Conservation (phyloP, 2,329 filamentous ascomycete genomes). For the Xylariaceae sp. region DNA sequence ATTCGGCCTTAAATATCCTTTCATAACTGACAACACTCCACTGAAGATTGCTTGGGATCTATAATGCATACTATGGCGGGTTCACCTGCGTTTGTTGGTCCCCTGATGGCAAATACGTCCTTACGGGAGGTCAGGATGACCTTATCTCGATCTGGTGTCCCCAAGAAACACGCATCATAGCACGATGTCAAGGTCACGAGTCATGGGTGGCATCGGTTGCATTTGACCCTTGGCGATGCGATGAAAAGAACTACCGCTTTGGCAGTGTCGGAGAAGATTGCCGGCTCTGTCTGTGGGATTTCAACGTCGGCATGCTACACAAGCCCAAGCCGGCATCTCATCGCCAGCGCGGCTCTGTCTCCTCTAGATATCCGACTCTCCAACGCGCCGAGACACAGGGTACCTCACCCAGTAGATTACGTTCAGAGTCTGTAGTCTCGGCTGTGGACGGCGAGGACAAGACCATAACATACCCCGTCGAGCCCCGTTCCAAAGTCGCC, state of each 20-base stretch:
- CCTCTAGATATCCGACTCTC: conserved; percentile 44
- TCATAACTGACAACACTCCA: neutral
- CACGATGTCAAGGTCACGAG: conserved; percentile 89
- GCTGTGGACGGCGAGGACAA: conserved; percentile 46
- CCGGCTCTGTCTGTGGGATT: conserved; percentile 90
- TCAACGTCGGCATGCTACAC: conserved; percentile 93
- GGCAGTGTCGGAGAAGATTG: conserved; percentile 95
- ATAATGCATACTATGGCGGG: conserved; percentile 88
- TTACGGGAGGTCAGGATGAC: conserved; percentile 95
- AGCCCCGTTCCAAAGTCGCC: conserved; percentile 77
- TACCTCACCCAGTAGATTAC: conserved; percentile 51
- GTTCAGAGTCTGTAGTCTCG: conserved; percentile 68
- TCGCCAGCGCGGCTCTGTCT: conserved; percentile 52
- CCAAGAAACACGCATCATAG: conserved; percentile 76
- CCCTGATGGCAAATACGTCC: conserved; percentile 90
- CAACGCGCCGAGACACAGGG: conserved; percentile 61
- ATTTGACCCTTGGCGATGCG: conserved; percentile 96
- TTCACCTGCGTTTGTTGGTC: conserved; percentile 96
- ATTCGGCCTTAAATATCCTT: neutral
- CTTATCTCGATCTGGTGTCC: conserved; percentile 94
- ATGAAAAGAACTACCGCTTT: conserved; percentile 91
- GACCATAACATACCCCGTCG: conserved; percentile 65
- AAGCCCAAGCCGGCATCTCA: conserved; percentile 67
- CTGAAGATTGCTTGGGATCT: conserved; percentile 82
- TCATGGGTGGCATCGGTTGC: conserved; percentile 93